phyloP scores from a whole-genome alignment of 441 rosid species.

The Syzygium malaccense region DNA sequence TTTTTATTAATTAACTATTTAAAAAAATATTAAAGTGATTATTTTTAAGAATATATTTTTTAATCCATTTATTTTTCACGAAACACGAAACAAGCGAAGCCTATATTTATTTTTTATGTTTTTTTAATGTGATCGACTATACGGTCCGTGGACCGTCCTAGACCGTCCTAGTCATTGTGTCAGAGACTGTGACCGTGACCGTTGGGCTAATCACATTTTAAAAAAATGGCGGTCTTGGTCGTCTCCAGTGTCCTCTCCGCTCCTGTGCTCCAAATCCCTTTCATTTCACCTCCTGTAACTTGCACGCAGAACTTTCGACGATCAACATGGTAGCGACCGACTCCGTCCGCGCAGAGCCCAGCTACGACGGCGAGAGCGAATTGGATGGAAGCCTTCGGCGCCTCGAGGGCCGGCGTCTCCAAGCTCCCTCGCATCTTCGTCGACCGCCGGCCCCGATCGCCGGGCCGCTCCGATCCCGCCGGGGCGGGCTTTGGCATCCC shows the following conservation, averaged over 20 bases:
- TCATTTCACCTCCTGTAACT: neutral
- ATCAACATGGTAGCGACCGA: neutral
- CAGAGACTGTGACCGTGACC: neutral
- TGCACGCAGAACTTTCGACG: neutral
- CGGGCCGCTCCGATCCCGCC: neutral
- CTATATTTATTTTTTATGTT: neutral
- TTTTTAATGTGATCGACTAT: neutral
- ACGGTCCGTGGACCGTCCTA: neutral
- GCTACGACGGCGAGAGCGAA: conserved; percentile 20
- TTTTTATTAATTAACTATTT: too few relatives aligned
- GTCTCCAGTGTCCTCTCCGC: neutral
- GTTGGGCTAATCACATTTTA: neutral
- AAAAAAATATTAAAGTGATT: too few relatives aligned
- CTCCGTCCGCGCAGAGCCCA: neutral
- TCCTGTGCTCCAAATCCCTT: neutral
- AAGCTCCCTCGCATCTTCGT: conserved; percentile 26
- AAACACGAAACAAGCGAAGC: too few relatives aligned
- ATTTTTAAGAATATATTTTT: too few relatives aligned
- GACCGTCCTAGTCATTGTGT: neutral
- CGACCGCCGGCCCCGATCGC: neutral
- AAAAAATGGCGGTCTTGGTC: neutral
- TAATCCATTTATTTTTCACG: too few relatives aligned
- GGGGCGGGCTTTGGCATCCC: neutral
- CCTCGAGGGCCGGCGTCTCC: conserved; percentile 20
- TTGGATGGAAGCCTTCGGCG: conserved; percentile 33